Evolutionary conservation across 1,284 basidiomycete genomes (phyloP).

Genomic region (Puccinia triticina): DNA sequence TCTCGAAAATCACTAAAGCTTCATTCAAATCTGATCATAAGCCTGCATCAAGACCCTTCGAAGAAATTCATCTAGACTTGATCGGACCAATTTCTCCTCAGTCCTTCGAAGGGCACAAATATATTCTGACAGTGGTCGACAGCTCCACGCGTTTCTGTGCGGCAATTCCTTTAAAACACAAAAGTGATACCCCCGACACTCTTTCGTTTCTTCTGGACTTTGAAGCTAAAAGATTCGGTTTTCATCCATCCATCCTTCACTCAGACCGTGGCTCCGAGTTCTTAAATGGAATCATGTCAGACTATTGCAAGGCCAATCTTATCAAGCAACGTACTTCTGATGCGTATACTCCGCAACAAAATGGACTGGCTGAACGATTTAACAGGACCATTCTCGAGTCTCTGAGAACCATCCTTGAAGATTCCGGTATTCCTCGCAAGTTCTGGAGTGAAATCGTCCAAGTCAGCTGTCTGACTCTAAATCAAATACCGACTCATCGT

Average conservation of each 20-base stretch:
- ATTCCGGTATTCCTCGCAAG: not conserved
- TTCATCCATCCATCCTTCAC: not conserved
- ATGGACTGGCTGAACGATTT: too few species aligned
- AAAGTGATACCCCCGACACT: not conserved
- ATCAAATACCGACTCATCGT: not conserved
- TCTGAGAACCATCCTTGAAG: not conserved
- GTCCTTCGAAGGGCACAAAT: too few species aligned
- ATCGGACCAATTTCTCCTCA: too few species aligned
- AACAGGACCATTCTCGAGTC: not conserved
- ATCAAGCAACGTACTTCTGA: not conserved
- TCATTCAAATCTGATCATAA: too few species aligned
- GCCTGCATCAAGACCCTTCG: too few species aligned
- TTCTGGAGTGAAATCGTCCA: not conserved
- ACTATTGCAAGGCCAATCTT: not conserved
- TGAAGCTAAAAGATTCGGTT: not conserved
- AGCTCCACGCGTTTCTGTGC: too few species aligned
- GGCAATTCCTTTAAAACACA: not conserved
- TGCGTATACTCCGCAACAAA: constrained; percentile 23
- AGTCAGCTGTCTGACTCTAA: not conserved
- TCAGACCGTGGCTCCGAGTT: constrained; percentile 16
- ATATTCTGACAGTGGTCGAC: too few species aligned
- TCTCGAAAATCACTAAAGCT: too few species aligned
- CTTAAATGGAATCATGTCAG: not conserved
- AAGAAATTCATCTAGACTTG: too few species aligned
- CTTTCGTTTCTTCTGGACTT: not conserved